Base-by-base conservation (phyloP, 768 basidiomycete species). In the Rhodotorula babjevae region DNA sequence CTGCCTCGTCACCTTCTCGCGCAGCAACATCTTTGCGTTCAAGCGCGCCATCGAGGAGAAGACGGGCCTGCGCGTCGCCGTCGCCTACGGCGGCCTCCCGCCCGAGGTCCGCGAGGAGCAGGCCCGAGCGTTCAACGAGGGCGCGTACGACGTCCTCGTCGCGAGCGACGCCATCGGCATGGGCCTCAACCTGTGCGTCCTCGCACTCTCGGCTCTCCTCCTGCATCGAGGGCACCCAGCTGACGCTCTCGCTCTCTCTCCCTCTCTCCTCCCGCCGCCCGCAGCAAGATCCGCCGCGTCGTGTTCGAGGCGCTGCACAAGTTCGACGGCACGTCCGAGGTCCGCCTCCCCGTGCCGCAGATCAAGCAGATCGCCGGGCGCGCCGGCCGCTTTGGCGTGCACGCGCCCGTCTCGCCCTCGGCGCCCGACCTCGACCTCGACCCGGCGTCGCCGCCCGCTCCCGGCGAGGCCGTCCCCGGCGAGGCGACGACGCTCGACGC, bases 131-230 rank as follows among this genome's bases (percentile, higher is more conserved):
- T 98, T 98, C 85, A 98, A 99, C 77, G 79, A 86, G 55, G 91
- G 89, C n/a, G 88, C 87, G 3, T 91, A 90, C 77, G 90, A 95
- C 76, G 88, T 98, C 4, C 84, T 99, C 55, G 87, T 98, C 27
- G 95, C 92, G 3, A 93, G 91, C 77, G 96, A 99, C 78, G 93
- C 93, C 0, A 89, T 97, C 61, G 93, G 96, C 3, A 94, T 99
- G 93, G 96, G 96, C 0, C 84, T 99, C 31, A 98, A 99, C 79
- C 82, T 99, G 96, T 97, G 80, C 57, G 90, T 83, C 9, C n/a
- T 19, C 8, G 29, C 19, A 29, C 40, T 44, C 50, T 29, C 63
- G 44, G 29, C 60, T 59, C 53, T 69, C 44, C 57, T 44, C 67
- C 44, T 31, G 40, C n/a, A n/a, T n/a, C n/a, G n/a, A n/a, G n/a